These are phyloP conservation scores for Daedalea quercina DNA, from an alignment of 768 basidiomycete species.

Conservation along the genomic window DNA sequence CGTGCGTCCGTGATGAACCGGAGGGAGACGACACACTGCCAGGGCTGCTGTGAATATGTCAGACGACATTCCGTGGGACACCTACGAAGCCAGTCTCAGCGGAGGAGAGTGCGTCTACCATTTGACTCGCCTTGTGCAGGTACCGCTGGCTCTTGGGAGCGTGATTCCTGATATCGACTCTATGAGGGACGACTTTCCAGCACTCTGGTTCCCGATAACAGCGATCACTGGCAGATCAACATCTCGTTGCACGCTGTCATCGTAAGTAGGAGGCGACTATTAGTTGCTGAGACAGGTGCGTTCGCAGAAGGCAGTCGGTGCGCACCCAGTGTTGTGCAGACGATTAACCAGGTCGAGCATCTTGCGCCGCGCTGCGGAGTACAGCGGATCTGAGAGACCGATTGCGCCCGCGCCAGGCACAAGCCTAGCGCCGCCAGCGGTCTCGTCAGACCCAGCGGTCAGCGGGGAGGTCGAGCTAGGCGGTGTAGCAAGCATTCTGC, in stretches of 20 bases:
- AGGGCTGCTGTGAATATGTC: slow-evolving; percentile 20
- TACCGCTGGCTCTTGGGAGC: slow-evolving; percentile 64
- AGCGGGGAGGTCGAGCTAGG: background rate
- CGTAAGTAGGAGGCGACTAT: background rate
- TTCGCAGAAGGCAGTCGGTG: background rate
- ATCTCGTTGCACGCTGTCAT: slow-evolving; percentile 53
- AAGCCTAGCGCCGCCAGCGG: background rate
- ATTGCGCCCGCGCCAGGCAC: slow-evolving; percentile 14
- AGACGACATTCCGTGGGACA: slow-evolving; percentile 33
- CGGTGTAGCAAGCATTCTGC: no score
- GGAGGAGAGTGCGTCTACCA: background rate
- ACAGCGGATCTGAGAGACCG: slow-evolving; percentile 44
- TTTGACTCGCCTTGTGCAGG: slow-evolving; percentile 56
- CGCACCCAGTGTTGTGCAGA: slow-evolving; percentile 56
- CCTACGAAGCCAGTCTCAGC: slow-evolving; percentile 11
- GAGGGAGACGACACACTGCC: slow-evolving; percentile 29
- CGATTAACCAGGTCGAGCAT: slow-evolving; percentile 58
- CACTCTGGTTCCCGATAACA: slow-evolving; percentile 67
- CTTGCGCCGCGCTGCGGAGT: slow-evolving; percentile 35
- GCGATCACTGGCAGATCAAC: slow-evolving; percentile 70
- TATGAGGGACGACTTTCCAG: slow-evolving; percentile 73
- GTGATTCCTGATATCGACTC: slow-evolving; percentile 72
- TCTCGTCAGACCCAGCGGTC: background rate
- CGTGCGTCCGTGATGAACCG: slow-evolving; percentile 23
- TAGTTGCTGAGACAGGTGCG: background rate